Evolutionary conservation across 352 stramenopile species (phyloP), one percentile per base, ranked within the genome.

Genomic region (Globisporangium abappressorium): DNA sequence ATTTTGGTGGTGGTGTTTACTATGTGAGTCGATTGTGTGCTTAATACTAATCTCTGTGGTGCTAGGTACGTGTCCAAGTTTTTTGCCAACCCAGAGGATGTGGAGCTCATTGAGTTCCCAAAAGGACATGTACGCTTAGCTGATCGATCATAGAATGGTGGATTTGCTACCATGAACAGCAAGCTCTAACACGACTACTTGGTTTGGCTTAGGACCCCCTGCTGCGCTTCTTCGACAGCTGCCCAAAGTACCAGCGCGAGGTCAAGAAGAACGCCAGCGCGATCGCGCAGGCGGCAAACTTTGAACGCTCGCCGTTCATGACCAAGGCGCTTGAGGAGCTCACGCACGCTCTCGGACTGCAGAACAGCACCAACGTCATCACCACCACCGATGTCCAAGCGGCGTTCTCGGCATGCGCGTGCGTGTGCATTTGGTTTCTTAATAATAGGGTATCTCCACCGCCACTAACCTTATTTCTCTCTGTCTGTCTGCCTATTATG

Each of bases 161-260:
- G 33, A 11, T 38, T 12, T 38, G 33, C 33, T 38, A 38, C 8
- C 33, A 5, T 38, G 5, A 38, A 38, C 33, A 12, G 5, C 8
- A 5, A 38, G 33, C 33, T 38, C 33, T 38, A 38, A 38, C 33
- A 38, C 24, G 24, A 26, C 24, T 26, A 26, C 24, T 38, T 61
- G 49, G 8, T 22, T 11, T 51, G 15, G 38, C 12, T 11, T 51
- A 90, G 81, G 82, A 92, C 53, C 72, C 60, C 5, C 56, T 88
- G 7, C 57, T 91, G 46, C 84, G 85, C 15, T 94, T 92, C 75
- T 92, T 82, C 68, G 84, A 92, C 62, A 70, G 76, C 30, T 94
- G 85, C 57, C 71, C 76, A 20, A 79, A 71, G 26, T 94, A 94
- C 65, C 65, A 80, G 53, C 61, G 34, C 0, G 58, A 85, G n/a